Conservation (phyloP, 371 early-diverging fungal genomes). For the Mortierella sp. region DNA sequence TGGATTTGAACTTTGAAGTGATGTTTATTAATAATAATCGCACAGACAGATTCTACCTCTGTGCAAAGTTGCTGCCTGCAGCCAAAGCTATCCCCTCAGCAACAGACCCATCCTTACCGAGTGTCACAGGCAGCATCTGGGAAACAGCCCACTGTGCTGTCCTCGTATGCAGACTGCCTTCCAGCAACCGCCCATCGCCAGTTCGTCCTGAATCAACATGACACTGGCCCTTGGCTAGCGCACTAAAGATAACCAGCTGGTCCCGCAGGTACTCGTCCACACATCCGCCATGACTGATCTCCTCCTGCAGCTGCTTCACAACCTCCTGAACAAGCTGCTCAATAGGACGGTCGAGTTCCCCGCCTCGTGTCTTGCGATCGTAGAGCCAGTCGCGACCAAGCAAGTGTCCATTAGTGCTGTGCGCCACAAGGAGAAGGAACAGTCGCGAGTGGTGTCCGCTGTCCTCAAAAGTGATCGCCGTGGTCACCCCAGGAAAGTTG, state of each 20-base stretch:
- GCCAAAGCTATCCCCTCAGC: background rate
- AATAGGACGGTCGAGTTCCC: background rate
- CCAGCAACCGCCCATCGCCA: background rate
- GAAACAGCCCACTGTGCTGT: background rate
- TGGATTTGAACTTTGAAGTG: background rate
- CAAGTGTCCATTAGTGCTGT: conserved; percentile 5
- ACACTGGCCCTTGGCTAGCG: conserved; percentile 56
- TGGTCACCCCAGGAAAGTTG: background rate
- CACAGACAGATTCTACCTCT: background rate
- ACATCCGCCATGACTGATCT: conserved; percentile 55
- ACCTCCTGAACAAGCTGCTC: conserved; percentile 35
- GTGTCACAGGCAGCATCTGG: background rate
- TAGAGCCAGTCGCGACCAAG: conserved; percentile 25
- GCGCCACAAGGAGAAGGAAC: background rate
- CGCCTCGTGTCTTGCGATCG: conserved; percentile 19
- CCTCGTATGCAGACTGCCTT: background rate
- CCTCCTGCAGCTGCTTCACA: conserved; percentile 28
- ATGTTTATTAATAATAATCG: too few species aligned
- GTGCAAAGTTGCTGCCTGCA: background rate
- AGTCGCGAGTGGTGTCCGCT: background rate
- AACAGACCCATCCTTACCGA: background rate
- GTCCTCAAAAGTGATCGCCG: conserved; percentile 5
- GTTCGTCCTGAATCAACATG: conserved; percentile 32
- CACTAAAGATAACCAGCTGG: conserved; percentile 59
- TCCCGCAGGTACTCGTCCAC: conserved; percentile 62